Percentiles rank a stretch among this genome's conserved stretches.
phyloP scores from a whole-genome alignment of 495 filamentous ascomycete genomes.

The Xylaria intraflava region DNA sequence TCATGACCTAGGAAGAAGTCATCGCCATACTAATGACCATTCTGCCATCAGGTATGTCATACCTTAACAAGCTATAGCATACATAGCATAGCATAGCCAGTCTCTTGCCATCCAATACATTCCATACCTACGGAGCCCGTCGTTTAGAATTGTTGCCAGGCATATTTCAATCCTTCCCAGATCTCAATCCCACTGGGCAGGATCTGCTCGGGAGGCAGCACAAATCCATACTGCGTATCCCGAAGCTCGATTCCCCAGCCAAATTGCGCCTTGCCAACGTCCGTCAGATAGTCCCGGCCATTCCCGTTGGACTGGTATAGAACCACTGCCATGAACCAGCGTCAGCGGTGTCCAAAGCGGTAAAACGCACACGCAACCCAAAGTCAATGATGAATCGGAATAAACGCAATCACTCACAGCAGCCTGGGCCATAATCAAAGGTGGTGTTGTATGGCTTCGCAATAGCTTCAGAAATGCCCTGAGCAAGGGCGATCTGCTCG shows the following conservation, averaged over 20 bases:
- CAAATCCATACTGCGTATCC: conserved; percentile 44
- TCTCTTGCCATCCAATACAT: no score
- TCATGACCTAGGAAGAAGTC: no score
- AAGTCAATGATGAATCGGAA: not conserved
- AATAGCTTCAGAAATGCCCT: conserved; percentile 39
- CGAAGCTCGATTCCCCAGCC: conserved; percentile 52
- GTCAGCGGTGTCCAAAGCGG: not conserved
- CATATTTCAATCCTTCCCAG: conserved; percentile 49
- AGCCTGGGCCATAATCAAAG: conserved; percentile 49
- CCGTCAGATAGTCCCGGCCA: conserved; percentile 49
- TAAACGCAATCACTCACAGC: conserved; percentile 19
- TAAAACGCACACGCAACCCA: not conserved
- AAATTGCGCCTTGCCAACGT: conserved; percentile 45
- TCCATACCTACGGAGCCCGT: no score
- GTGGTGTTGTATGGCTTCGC: conserved; percentile 37
- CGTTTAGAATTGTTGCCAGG: conserved; percentile 31
- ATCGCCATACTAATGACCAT: no score
- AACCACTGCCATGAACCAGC: conserved; percentile 27
- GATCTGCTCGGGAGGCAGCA: conserved; percentile 53
- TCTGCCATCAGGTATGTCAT: no score
- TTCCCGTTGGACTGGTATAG: conserved; percentile 53
- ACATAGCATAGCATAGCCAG: no score
- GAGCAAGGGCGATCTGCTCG: conserved; percentile 36
- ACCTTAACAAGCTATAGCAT: no score
- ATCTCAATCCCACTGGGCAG: conserved; percentile 44